Evolutionary conservation across 208 protist species (phyloP).

Genomic region (Trypanosomatidae sp.): DNA sequence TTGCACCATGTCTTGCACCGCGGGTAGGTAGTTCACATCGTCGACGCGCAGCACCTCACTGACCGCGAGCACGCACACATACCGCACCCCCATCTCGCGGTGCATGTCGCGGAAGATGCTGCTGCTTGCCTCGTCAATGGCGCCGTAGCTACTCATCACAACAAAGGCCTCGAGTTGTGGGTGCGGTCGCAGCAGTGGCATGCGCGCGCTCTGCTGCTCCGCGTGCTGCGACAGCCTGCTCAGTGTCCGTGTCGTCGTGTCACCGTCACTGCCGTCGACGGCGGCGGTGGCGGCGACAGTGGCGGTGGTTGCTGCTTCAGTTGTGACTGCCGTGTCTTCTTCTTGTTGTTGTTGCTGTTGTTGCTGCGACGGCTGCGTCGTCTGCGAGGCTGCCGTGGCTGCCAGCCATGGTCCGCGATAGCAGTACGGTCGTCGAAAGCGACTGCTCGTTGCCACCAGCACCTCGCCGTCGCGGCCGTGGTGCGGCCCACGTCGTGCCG

Average conservation of each 20-base stretch:
- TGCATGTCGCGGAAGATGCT: conserved; percentile 28
- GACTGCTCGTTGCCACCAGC: conserved; percentile 44
- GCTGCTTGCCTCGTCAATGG: conserved; percentile 44
- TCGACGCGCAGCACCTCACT: conserved; percentile 15
- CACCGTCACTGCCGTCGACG: too few relatives aligned
- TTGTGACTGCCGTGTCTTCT: too few relatives aligned
- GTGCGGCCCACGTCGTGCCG: conserved; percentile 7
- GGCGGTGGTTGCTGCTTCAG: too few relatives aligned
- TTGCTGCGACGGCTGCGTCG: background rate
- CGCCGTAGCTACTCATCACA: conserved; percentile 41
- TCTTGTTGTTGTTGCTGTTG: too few relatives aligned
- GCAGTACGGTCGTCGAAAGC: conserved; percentile 47
- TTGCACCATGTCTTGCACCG: conserved; percentile 60
- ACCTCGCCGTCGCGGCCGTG: conserved; percentile 47
- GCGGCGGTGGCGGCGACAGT: too few relatives aligned
- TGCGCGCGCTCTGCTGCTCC: too few relatives aligned
- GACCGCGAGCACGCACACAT: conserved; percentile 50
- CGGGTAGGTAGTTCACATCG: conserved; percentile 45
- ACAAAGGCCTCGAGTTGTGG: conserved; percentile 29
- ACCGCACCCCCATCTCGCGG: conserved; percentile 26
- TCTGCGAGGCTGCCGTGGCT: background rate
- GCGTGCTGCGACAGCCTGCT: too few relatives aligned
- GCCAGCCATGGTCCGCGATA: conserved; percentile 46
- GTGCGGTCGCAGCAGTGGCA: conserved; percentile 11
- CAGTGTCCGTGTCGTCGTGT: too few relatives aligned